Evolutionary conservation across 2,329 filamentous ascomycete genomes (phyloP), one percentile per base, ranked within the genome.

Genomic region (Endoconidiophora laricicola): DNA sequence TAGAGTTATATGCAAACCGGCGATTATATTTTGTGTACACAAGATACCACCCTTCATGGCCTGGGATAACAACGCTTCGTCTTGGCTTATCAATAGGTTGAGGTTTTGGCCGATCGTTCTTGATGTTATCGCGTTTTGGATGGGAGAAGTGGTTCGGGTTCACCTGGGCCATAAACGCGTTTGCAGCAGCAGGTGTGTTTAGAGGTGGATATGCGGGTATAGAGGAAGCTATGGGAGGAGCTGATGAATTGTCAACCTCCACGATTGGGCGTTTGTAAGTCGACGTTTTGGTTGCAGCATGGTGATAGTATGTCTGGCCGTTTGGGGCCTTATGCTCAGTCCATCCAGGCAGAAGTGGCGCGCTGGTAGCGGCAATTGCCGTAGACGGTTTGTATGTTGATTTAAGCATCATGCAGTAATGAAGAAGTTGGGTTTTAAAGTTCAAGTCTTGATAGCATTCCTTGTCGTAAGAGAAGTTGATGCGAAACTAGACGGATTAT

Each of bases 11-110:
- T 2, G 88, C 87, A 60, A 98, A 98, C 48, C 88, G 76, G 52
- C 91, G 74, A 20, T 86, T 85, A 55, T 90, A 79, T 61, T 86
- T 95, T 1, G 91, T 98, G 61, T 83, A 85, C n/a, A 98, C 86
- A 3, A 98, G 69, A 0, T 94, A 66, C 91, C 91, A 98, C 14
- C 87, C 84, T 57, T 83, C 81, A 58, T 79, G 84, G 2, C 81
- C 81, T 0, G 87, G 87, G 43, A 98, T 91, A 4, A 72, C 61
- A 50, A 83, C 75, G 61, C 85, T 88, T 24, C 80, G 79, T 64
- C 82, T 86, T 2, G 91, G 91, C 55, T 82, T 81, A 62, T 96
- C 91, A 43, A 73, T 65, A 0, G 80, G 83, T 55, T 85, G 79
- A n/a, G 74, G 75, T 42, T 73, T 71, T 29, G 78, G 77, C 53